phyloP scores from a whole-genome alignment of 108 stramenopile species.

The Conticribra guillardii region DNA sequence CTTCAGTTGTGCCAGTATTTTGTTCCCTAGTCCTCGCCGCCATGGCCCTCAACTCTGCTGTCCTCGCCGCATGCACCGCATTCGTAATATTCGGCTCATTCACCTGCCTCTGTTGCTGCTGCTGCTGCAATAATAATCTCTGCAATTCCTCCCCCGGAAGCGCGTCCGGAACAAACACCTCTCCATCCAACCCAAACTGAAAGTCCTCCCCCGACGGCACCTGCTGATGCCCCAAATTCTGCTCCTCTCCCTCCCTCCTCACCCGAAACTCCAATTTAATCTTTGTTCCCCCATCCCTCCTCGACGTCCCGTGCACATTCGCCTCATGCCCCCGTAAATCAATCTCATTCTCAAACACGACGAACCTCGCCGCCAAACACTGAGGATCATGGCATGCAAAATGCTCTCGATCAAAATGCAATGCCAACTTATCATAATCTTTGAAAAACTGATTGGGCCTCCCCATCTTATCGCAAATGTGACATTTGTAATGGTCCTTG shows the following conservation, averaged over 20 bases:
- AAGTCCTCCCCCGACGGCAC: conserved; percentile 64
- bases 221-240: conserved; percentile 38
- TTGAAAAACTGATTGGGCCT: conserved; percentile 85
- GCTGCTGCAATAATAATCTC: conserved; percentile 2
- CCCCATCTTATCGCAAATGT: conserved; percentile 81
- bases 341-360: conserved; percentile 89
- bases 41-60: conserved; percentile 74
- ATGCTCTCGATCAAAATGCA: conserved; percentile 88
- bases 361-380: conserved; percentile 81
- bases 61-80: conserved; percentile 77
- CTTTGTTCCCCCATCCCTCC: conserved; percentile 65
- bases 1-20: not conserved
- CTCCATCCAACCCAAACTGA: conserved; percentile 77
- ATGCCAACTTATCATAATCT: conserved; percentile 69
- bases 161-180: conserved; percentile 88
- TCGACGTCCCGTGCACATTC: conserved; percentile 62
- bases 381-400: conserved; percentile 78
- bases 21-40: conserved; percentile 64
- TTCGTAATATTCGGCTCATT: conserved; percentile 60
- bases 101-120: conserved; percentile 35
- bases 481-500: conserved; percentile 90
- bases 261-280: conserved; percentile 84
- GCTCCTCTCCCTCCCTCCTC: conserved; percentile 56
- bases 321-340: conserved; percentile 78
- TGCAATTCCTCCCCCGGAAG: conserved; percentile 46